Percentiles rank a stretch among this genome's conserved stretches.
Evolutionary conservation across 202 grass and related monocot species (phyloP).

Genomic region (Tripidium arundinaceum): DNA sequence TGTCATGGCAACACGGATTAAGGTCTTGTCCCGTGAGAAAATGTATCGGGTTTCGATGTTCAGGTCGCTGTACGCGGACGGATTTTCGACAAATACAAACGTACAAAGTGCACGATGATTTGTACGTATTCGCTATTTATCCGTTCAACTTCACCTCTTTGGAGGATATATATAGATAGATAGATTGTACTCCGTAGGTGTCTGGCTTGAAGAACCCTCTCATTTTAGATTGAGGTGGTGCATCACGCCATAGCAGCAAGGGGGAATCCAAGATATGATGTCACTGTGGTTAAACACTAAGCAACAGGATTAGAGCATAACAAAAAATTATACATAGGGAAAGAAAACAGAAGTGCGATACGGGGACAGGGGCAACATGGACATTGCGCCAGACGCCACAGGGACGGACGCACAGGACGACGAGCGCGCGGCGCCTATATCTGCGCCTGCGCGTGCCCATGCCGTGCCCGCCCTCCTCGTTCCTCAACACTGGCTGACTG

Average conservation of each 20-base stretch:
- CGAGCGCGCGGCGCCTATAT: slow-evolving; percentile 39
- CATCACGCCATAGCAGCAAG: too few species aligned
- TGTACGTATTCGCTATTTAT: background rate
- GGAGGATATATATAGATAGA: background rate
- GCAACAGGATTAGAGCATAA: too few species aligned
- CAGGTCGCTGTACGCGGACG: slow-evolving; percentile 8
- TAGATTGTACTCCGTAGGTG: too few species aligned
- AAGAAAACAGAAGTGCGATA: background rate
- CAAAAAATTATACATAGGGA: too few species aligned
- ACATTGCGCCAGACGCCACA: slow-evolving; percentile 27
- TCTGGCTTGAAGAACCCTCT: too few species aligned
- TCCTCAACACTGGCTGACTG: background rate
- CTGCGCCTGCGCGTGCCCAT: slow-evolving; percentile 16
- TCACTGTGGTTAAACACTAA: too few species aligned
- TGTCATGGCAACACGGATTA: background rate
- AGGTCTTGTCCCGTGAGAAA: background rate
- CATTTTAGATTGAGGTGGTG: too few species aligned
- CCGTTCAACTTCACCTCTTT: background rate
- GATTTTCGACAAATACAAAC: background rate
- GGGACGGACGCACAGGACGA: background rate
- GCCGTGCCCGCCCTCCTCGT: background rate
- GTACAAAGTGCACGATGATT: background rate
- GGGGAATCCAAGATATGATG: too few species aligned
- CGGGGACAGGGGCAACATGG: slow-evolving; percentile 27
- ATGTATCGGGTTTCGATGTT: background rate